Evolutionary conservation across 805 yeast species (phyloP), one percentile per base, ranked within the genome.

Genomic region (Candida krabiensis): DNA sequence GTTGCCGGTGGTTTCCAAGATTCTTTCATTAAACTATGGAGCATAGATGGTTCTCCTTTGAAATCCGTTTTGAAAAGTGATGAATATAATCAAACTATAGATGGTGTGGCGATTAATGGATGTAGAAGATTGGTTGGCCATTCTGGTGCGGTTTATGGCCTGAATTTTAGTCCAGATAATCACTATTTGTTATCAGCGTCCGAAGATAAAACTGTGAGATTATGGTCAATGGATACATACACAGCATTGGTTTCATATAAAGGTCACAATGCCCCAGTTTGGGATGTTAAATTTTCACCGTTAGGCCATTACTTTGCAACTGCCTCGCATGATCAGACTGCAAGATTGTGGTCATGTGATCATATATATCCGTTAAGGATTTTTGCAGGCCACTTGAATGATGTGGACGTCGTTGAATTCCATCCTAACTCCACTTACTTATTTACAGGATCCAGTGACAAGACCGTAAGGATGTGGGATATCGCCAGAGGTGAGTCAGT

Each of bases 391-490:
- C 99, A 93, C 64, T 75, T 90, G 53, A 86, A 88, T 55, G 99
- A 93, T 66, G 98, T 93, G 26, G 98, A 93, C 58, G 81, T 91
- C 50, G 95, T 91, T 25, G 82, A 81, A 34, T 93, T 91, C 75
- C 99, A 93, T 66, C 98, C 99, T 18, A 93, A 93, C 61, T 90
- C 96, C 7, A 85, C 90, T 33, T 93, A 93, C 59, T 80, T 93
- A 5, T 82, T 93, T 56, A 91, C 99, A 0, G 99, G 99, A 5
- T 87, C 96, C 5, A 79, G 90, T 46, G 99, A 93, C 64, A 88
- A 89, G 65, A 88, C 98, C 0, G 84, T 95, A 56, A 75, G 99
- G 47, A 90, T 93, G 97, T 93, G 99, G 99, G 99, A 93, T 61
- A 80, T 93, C 18, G 77, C 81, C 25, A 76, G 81, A 28, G 99